Evolutionary conservation across 2,329 filamentous ascomycete genomes (phyloP).

Genomic region (Pseudocercospora eumusae): DNA sequence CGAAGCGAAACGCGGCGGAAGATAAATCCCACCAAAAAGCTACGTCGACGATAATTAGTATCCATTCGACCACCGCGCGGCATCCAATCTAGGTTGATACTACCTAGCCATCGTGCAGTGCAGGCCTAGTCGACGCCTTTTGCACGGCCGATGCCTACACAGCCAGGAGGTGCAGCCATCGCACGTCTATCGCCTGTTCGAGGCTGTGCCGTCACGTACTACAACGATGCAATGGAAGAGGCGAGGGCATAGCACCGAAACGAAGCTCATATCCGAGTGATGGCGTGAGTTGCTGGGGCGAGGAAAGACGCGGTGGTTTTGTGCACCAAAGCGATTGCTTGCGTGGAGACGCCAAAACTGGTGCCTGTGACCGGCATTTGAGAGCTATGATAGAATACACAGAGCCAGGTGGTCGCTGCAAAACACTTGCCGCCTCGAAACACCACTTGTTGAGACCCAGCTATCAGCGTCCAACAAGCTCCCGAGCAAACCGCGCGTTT

Average conservation of each 20-base stretch:
- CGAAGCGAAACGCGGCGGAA: constrained; percentile 79
- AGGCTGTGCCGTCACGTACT: neutral
- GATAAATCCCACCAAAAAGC: constrained; percentile 4
- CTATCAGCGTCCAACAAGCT: constrained; percentile 24
- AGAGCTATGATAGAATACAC: neutral
- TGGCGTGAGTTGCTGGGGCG: neutral
- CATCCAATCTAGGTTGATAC: neutral
- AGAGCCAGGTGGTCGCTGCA: neutral
- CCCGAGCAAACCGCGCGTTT: constrained; percentile 31
- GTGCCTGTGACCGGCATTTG: neutral
- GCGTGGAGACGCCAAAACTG: neutral
- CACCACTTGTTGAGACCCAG: constrained; percentile 5
- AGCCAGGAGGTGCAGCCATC: neutral
- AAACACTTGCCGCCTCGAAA: neutral
- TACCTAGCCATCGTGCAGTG: neutral
- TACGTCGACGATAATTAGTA: neutral
- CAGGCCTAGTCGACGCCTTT: neutral
- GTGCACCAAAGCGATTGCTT: neutral
- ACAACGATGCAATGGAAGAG: neutral
- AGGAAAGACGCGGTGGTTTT: neutral
- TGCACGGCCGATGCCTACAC: neutral
- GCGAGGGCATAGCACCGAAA: neutral
- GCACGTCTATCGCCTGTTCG: neutral
- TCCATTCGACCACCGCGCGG: neutral
- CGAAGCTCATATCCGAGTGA: neutral